phyloP scores from a whole-genome alignment of 768 basidiomycete species.

The Auricularia cornea region DNA sequence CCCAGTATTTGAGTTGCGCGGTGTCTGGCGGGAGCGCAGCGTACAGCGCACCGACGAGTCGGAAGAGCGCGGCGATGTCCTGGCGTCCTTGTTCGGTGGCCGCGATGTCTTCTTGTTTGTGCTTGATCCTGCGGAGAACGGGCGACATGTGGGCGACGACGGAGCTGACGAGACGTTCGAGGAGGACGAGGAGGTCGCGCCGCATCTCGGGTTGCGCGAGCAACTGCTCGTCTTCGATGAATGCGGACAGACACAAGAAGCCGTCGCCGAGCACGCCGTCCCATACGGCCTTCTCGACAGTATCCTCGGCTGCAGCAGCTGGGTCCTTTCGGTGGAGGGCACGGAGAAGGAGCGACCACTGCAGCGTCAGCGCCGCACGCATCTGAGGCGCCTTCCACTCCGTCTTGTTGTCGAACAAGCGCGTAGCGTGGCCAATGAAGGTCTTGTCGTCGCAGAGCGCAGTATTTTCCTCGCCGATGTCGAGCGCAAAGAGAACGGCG shows the following conservation, averaged over 20 bases:
- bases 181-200: conserved; percentile 45
- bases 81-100: conserved; percentile 63
- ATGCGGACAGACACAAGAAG: conserved; percentile 59
- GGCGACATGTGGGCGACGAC: conserved; percentile 23
- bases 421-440: conserved; percentile 9
- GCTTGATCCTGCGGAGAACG: conserved; percentile 50
- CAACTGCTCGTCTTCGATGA: neutral
- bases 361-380: conserved; percentile 66
- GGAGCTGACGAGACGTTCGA: conserved; percentile 52
- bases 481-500: conserved; percentile 55
- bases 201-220: conserved; percentile 40
- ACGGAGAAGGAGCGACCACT: conserved; percentile 70
- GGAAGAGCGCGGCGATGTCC: conserved; percentile 78
- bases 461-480: conserved; percentile 35
- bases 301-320: conserved; percentile 36
- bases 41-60: conserved; percentile 77
- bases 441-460: conserved; percentile 19
- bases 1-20: conserved; percentile 77
- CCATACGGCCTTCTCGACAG: conserved; percentile 75
- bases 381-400: conserved; percentile 65
- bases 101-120: conserved; percentile 78
- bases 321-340: conserved; percentile 44
- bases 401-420: conserved; percentile 17
- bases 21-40: conserved; percentile 62
- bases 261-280: conserved; percentile 76